These are phyloP conservation scores for Echinosophora koreensis DNA, from an alignment of 306 rosid genomes.

Conservation along the genomic window DNA sequence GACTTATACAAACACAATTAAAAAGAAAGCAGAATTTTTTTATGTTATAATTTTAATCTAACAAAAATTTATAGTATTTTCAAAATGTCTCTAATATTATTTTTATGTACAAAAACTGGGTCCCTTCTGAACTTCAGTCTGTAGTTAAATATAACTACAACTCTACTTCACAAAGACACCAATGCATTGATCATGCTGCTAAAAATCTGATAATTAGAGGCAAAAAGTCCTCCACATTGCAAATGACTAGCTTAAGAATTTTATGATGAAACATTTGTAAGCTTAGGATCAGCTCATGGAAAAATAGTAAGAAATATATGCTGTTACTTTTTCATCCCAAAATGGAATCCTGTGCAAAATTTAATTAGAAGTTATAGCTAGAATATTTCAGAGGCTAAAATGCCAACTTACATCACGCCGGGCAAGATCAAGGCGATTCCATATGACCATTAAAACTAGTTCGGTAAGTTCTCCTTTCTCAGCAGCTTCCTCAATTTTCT, in stretches of 20 bases:
- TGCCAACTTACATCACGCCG: constrained; percentile 85
- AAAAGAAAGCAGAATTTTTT: constrained; percentile 1
- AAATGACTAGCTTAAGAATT: constrained; percentile 10
- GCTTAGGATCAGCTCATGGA: constrained; percentile 6
- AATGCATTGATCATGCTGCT: neutral
- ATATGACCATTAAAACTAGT: constrained; percentile 93
- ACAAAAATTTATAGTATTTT: neutral
- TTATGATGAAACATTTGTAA: constrained; percentile 9
- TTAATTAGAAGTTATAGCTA: constrained; percentile 22
- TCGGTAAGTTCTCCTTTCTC: constrained; percentile 92
- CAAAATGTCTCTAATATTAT: neutral
- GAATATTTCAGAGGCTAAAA: constrained; percentile 32
- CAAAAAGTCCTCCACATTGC: constrained; percentile 5
- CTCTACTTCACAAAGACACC: neutral
- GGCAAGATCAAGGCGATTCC: constrained; percentile 99
- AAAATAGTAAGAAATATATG: constrained; percentile 23
- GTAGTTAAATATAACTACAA: neutral
- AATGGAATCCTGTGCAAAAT: constrained; percentile 14
- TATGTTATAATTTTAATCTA: constrained; percentile 22
- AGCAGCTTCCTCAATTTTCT: constrained; percentile 96
- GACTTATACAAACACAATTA: constrained; percentile 4
- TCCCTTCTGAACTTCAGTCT: neutral
- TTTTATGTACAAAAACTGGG: neutral
- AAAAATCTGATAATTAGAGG: constrained; percentile 2
- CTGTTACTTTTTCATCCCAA: constrained; percentile 25